phyloP scores from a whole-genome alignment of 495 filamentous ascomycete species.

The Thozetella sp. region DNA sequence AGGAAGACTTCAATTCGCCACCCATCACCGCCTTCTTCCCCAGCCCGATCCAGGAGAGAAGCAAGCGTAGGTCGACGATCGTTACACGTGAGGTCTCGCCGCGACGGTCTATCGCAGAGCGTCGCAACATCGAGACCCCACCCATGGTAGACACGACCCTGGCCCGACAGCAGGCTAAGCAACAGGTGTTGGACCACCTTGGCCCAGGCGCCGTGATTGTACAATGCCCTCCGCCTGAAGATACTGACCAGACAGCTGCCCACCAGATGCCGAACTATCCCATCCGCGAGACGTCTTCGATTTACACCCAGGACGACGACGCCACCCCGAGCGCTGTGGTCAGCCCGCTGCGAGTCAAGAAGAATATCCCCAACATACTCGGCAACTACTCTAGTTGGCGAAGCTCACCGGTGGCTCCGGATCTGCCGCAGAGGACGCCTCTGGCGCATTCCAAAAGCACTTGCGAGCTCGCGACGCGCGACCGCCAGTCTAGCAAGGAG shows the following conservation, averaged over 20 bases:
- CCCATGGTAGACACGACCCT: neutral
- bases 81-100: neutral
- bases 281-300: slow-evolving; percentile 9
- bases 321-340: slow-evolving; percentile 5
- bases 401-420: neutral
- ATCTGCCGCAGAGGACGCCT: neutral
- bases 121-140: neutral
- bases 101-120: neutral
- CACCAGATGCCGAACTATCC: neutral
- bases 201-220: neutral
- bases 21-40: neutral
- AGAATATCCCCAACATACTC: slow-evolving; percentile 18
- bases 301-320: slow-evolving; percentile 22
- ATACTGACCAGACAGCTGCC: neutral
- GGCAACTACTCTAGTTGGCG: slow-evolving; percentile 17
- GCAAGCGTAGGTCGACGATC: neutral
- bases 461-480: neutral
- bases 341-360: slow-evolving; percentile 24
- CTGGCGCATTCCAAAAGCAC: neutral
- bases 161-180: slow-evolving; percentile 1
- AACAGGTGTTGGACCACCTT: neutral
- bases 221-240: neutral
- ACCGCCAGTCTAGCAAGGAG: neutral
- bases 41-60: neutral
- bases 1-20: neutral